Percentiles rank a stretch among this genome's conserved stretches.
Evolutionary conservation across 1,284 basidiomycete genomes (phyloP).

Genomic region (Mrakiaceae sp.): DNA sequence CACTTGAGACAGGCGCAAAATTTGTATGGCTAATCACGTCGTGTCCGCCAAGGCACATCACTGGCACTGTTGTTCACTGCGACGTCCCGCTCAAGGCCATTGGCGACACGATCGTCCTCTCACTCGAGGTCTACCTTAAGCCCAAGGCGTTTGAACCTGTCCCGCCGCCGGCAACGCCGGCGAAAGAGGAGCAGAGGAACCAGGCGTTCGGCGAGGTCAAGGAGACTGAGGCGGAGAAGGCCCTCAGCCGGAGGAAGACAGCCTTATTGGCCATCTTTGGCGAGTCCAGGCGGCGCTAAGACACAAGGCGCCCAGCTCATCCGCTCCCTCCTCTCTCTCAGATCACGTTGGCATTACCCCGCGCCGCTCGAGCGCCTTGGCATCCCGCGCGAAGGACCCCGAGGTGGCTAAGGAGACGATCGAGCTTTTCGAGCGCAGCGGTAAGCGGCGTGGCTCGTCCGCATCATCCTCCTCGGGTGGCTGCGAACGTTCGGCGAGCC

Average conservation of each 20-base stretch:
- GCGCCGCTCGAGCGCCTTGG: neutral
- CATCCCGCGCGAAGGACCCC: neutral
- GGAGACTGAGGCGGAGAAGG: constrained; percentile 62
- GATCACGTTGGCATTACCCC: neutral
- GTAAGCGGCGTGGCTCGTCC: neutral
- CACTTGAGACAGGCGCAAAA: too few relatives aligned
- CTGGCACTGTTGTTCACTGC: constrained; percentile 55
- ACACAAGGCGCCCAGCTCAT: constrained; percentile 11
- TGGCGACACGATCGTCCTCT: constrained; percentile 58
- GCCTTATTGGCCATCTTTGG: constrained; percentile 29
- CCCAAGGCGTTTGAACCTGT: constrained; percentile 49
- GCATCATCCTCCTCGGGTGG: neutral
- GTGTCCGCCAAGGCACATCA: constrained; percentile 34
- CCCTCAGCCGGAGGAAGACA: constrained; percentile 63
- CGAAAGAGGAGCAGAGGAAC: constrained; percentile 23
- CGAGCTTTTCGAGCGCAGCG: neutral
- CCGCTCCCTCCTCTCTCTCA: constrained; percentile 20
- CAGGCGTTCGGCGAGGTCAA: constrained; percentile 51
- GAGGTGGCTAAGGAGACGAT: neutral
- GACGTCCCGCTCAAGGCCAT: constrained; percentile 45
- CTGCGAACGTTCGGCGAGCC: constrained; percentile 15
- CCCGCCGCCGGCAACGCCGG: constrained; percentile 28
- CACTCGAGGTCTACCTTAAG: constrained; percentile 54
- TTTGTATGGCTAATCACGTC: too few relatives aligned
- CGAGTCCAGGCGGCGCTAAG: constrained; percentile 18